Base-by-base conservation (phyloP, 1,139 yeast species). In the Zhuliangozyma parablackwelliae region DNA sequence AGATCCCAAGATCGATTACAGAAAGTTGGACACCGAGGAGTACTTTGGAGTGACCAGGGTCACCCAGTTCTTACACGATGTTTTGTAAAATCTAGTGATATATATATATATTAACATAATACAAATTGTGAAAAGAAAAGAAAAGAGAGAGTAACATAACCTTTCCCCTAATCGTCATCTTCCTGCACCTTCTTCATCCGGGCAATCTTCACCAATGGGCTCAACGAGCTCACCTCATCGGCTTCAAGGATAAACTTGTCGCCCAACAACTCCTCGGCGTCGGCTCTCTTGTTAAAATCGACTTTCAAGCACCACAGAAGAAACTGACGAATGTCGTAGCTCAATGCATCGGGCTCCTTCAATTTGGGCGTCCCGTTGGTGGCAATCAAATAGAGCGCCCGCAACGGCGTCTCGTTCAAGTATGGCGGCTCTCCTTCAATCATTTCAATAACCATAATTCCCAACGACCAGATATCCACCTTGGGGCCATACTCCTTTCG, bases 361-460 rank as follows among this genome's bases (percentile, higher is more conserved):
- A 92, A 72, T 50, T 79, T 78, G 2, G 98, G 98, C 3, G 97
- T 92, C 29, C 98, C 98, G 54, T 88, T 92, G 1, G 97, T 89
- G 3, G 96, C 95, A 60, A 92, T 92, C 61, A 92, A 69, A 58
- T 89, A 92, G 39, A 92, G 70, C 0, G 98, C 98, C 57, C 87
- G 68, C 52, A 92, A 72, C 10, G 98, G 98, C 10, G 96, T 86
- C 58, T 92, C 98, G 53, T 90, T 89, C 59, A 92, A 70, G 57
- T 92, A 92, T 10, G 98, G 98, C 6, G 98, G 98, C 62, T 92
- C 98, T 26, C 98, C 97, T 62, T 92, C 97, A 48, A 92, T 87
- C 98, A 92, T 92, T 62, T 92, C 98, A 54, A 92, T 89, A 13
- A 90, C 82, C 98, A 92, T 92, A 48, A 92, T 92, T 46, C 98